These are phyloP conservation scores for Favolaschia claudopus DNA, from an alignment of 768 basidiomycete genomes.

Conservation along the genomic window DNA sequence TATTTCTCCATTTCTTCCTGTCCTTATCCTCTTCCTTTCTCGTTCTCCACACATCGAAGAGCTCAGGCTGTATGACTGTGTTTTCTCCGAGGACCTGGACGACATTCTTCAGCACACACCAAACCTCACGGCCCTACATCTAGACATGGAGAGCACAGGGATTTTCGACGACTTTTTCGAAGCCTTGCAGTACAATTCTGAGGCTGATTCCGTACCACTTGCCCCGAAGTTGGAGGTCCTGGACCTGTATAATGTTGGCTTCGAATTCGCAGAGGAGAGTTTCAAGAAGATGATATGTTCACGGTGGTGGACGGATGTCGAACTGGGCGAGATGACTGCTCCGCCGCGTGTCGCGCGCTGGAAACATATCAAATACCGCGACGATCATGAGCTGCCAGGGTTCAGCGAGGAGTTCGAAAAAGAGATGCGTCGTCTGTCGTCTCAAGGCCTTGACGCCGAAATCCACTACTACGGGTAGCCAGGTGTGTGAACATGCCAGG, in stretches of 20 bases:
- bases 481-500: too few species aligned
- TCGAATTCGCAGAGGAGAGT: background rate
- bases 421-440: too few species aligned
- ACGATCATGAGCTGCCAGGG: too few species aligned
- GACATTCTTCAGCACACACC: background rate
- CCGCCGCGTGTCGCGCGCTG: background rate
- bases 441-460: too few species aligned
- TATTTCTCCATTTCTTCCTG: background rate
- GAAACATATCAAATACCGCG: background rate
- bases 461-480: too few species aligned
- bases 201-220: background rate
- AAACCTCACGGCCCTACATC: background rate
- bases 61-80: background rate
- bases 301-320: background rate
- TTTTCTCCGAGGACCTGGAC: background rate
- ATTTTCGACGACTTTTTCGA: constrained; percentile 2
- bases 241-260: background rate
- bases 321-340: background rate
- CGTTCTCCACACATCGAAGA: background rate
- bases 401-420: too few species aligned
- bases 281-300: background rate
- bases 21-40: background rate
- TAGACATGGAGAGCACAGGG: background rate
- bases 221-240: background rate
- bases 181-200: background rate